These are phyloP conservation scores for Syzygium grande DNA, from an alignment of 345 rosid species.

Conservation along the genomic window DNA sequence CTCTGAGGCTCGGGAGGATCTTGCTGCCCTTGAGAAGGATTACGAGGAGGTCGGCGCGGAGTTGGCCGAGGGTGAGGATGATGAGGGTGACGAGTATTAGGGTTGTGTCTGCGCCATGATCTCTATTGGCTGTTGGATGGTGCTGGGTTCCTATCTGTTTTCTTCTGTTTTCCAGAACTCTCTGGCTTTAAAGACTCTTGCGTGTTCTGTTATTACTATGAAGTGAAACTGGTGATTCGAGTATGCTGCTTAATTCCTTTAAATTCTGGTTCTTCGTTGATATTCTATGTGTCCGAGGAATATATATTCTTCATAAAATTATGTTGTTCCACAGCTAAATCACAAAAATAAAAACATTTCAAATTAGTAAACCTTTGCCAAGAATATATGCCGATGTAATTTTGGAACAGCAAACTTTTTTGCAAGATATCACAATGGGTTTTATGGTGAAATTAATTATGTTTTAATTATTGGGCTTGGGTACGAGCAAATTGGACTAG, in stretches of 20 bases:
- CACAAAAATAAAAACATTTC: neutral
- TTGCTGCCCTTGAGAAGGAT: constrained; percentile 74
- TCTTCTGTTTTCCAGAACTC: neutral
- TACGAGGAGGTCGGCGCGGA: constrained; percentile 81
- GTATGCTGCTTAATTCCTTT: neutral
- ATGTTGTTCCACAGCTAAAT: neutral
- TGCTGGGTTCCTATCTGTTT: neutral
- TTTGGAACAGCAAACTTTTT: no score
- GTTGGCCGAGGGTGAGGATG: constrained; percentile 65
- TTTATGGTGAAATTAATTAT: no score
- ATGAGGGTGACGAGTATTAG: constrained; percentile 22
- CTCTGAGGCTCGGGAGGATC: constrained; percentile 75
- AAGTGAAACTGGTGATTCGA: neutral
- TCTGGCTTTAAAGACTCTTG: neutral
- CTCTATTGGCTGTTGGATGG: neutral
- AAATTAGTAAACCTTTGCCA: neutral
- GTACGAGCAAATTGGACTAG: neutral
- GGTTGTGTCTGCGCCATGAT: neutral
- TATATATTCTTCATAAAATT: neutral
- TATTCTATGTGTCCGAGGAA: neutral
- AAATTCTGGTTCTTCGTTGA: neutral
- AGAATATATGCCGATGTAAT: no score
- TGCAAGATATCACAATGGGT: no score
- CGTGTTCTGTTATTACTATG: neutral
- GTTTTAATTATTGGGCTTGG: no score